These are phyloP conservation scores for Backusella tuberculispora DNA, from an alignment of 192 early-diverging fungal genomes.

Conservation along the genomic window DNA sequence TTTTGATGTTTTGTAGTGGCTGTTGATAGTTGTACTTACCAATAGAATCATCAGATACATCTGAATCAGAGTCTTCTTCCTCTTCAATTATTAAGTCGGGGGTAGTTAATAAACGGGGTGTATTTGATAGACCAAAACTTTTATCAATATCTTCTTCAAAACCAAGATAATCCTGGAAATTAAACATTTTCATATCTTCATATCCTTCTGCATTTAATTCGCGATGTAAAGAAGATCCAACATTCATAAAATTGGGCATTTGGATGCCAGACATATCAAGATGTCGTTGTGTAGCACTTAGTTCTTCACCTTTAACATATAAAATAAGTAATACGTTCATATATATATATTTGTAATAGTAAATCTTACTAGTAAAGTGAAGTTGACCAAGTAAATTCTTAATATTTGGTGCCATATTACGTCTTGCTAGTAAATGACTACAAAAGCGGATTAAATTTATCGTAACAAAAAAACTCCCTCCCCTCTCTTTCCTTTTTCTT, in stretches of 20 bases:
- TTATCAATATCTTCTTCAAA: not conserved
- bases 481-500: no score
- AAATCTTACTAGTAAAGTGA: slow-evolving; percentile 78
- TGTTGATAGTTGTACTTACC: not conserved
- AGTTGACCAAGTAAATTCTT: slow-evolving; percentile 92
- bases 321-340: not conserved
- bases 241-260: slow-evolving; percentile 90
- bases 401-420: slow-evolving; percentile 89
- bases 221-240: slow-evolving; percentile 70
- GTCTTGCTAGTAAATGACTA: slow-evolving; percentile 89
- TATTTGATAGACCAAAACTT: not conserved
- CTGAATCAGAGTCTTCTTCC: slow-evolving; percentile 14
- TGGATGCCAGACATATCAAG: slow-evolving; percentile 84
- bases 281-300: slow-evolving; percentile 80
- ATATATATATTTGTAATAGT: not conserved
- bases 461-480: not conserved
- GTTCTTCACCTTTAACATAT: slow-evolving; percentile 58
- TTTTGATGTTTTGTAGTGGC: not conserved
- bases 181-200: slow-evolving; percentile 10
- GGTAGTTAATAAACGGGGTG: slow-evolving; percentile 4
- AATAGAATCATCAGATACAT: not conserved
- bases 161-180: slow-evolving; percentile 1
- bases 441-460: not conserved
- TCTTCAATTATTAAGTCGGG: slow-evolving; percentile 27
- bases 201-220: slow-evolving; percentile 49